Percentiles rank a stretch among this genome's conserved stretches.
Evolutionary conservation across 306 rosid genomes (phyloP).

Genomic region (Vicia sativa): DNA sequence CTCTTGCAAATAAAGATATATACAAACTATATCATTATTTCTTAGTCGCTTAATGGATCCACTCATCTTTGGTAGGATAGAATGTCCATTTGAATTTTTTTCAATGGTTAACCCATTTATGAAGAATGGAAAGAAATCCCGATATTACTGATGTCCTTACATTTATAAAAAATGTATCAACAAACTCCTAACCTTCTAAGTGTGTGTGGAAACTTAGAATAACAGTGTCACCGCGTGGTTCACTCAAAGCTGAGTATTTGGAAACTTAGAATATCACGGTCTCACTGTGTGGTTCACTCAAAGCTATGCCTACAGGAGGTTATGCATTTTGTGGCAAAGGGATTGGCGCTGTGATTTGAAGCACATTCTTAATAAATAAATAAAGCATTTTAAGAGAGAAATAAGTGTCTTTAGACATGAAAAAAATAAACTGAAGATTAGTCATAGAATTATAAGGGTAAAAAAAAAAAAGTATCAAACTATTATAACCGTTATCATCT

Average conservation of each 20-base stretch:
- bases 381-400: not conserved
- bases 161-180: not conserved
- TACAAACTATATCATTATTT: not conserved
- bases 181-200: conserved; percentile 1
- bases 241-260: not conserved
- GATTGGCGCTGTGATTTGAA: not conserved
- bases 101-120: no score
- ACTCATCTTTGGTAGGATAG: no score
- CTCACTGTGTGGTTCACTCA: not conserved
- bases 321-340: not conserved
- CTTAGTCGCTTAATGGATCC: no score
- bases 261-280: not conserved
- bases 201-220: conserved; percentile 5
- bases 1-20: conserved; percentile 17
- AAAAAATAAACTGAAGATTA: conserved; percentile 16
- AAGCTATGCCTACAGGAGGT: not conserved
- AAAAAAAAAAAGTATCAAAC: conserved; percentile 13
- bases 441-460: conserved; percentile 1
- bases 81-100: no score
- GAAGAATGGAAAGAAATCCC: no score
- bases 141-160: no score
- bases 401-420: not conserved
- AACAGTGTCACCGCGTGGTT: not conserved
- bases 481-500: conserved; percentile 19
- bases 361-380: not conserved